A percentile compares a stretch with the other conserved stretches of the same genome.
These are phyloP conservation scores for Ganoderma leucocontextum DNA, from an alignment of 1,284 basidiomycete genomes.

Conservation along the genomic window DNA sequence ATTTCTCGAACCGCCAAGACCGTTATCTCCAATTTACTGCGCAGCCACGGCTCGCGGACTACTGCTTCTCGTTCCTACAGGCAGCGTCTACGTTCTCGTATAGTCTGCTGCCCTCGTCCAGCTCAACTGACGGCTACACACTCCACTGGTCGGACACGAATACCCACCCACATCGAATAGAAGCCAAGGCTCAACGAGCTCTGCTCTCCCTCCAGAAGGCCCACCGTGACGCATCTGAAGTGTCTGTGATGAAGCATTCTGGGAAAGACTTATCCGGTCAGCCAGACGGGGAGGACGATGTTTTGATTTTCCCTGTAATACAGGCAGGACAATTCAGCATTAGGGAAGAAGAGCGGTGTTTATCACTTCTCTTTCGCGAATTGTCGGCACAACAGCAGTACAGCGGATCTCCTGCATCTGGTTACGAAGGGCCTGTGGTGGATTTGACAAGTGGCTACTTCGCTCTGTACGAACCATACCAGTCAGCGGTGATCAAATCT, in stretches of 20 bases:
- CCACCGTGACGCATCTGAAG: constrained; percentile 41
- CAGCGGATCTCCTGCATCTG: constrained; percentile 1
- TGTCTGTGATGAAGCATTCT: constrained; percentile 6
- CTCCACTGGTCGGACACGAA: constrained; percentile 66
- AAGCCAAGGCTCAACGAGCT: constrained; percentile 55
- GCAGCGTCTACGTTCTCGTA: constrained; percentile 83
- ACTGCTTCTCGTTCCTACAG: constrained; percentile 84
- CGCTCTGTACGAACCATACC: constrained; percentile 86
- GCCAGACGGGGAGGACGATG: constrained; percentile 47
- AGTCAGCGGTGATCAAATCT: constrained; percentile 72
- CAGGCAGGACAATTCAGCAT: constrained; percentile 88
- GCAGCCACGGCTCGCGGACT: constrained; percentile 76
- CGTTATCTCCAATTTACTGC: constrained; percentile 84
- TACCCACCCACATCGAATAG: constrained; percentile 68
- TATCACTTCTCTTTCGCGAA: constrained; percentile 66
- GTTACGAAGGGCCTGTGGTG: constrained; percentile 52
- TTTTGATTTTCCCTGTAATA: constrained; percentile 80
- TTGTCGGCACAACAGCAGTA: constrained; percentile 35
- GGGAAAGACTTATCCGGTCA: constrained; percentile 3
- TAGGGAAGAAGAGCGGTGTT: constrained; percentile 79
- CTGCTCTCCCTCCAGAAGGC: constrained; percentile 60
- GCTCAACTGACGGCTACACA: constrained; percentile 45
- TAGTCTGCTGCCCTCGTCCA: constrained; percentile 52
- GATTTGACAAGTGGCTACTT: constrained; percentile 97
- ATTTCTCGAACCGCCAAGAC: constrained; percentile 96